phyloP scores from a whole-genome alignment of 202 grass and related monocot genomes.

The Cymbopogon flexuosus region DNA sequence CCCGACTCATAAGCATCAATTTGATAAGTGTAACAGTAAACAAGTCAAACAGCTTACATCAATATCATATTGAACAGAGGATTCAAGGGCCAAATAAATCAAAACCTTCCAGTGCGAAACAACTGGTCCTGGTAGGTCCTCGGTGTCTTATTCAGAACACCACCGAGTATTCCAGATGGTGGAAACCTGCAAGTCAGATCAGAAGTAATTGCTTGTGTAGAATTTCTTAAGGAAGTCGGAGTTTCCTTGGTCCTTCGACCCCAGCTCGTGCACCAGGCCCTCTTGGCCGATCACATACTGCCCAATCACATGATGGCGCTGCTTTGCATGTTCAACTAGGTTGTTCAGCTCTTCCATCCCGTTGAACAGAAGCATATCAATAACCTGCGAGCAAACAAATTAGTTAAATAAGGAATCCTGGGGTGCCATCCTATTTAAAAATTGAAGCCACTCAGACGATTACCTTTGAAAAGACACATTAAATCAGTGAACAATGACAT shows the following conservation, averaged over 20 bases:
- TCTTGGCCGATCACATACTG: slow-evolving; percentile 70
- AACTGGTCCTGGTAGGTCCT: slow-evolving; percentile 25
- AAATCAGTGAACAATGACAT: not conserved
- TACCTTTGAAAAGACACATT: not conserved
- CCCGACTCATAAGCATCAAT: not conserved
- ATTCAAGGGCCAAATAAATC: slow-evolving; percentile 5
- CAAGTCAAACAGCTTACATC: slow-evolving; percentile 10
- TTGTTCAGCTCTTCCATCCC: slow-evolving; percentile 81
- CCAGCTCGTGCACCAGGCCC: slow-evolving; percentile 45
- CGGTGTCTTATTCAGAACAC: slow-evolving; percentile 37
- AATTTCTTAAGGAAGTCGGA: slow-evolving; percentile 88
- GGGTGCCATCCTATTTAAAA: not conserved
- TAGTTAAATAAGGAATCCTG: not conserved
- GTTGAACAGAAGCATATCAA: slow-evolving; percentile 94
- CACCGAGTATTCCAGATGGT: slow-evolving; percentile 20
- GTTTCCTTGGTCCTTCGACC: slow-evolving; percentile 51
- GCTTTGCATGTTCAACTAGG: slow-evolving; percentile 74
- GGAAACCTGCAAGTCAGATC: slow-evolving; percentile 2
- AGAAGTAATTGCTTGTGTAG: slow-evolving; percentile 82
- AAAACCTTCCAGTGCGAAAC: slow-evolving; percentile 10
- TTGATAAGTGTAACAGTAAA: slow-evolving; percentile 2
- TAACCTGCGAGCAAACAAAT: slow-evolving; percentile 47
- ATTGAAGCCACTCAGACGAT: not conserved
- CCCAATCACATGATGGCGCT: slow-evolving; percentile 88
- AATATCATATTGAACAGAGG: not conserved